Base-by-base conservation (phyloP, 2,329 filamentous ascomycete species). In the Colletotrichum sp. region DNA sequence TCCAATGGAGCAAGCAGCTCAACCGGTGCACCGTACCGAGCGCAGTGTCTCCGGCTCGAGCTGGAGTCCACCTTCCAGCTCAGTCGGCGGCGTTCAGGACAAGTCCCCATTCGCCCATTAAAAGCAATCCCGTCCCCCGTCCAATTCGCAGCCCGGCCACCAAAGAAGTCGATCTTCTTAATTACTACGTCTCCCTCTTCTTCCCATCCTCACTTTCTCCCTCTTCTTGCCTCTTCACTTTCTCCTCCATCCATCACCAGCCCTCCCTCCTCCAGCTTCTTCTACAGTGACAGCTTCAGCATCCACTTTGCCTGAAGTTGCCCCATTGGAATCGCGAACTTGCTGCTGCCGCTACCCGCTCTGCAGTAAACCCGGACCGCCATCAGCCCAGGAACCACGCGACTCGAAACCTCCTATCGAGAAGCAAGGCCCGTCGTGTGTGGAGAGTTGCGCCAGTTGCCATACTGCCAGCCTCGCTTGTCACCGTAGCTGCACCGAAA, bases 51-150 rank as follows among this genome's bases (percentile, higher is more conserved):
- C 72, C 67, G 72, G 72, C 66, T 74, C 69, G 72, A 68, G 71
- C 66, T 74, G 36, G 72, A 74, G 72, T 71, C 72, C 72, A 75
- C 69, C 69, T 72, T 49, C 63, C 57, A 52, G 44, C 44, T 52
- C n/a, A 52, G 68, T 71, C 22, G 34, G 29, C 57, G 57, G 44
- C 59, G 34, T 67, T 27, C 22, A 44, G 63, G 59, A 25, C 57
- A 68, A 73, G 34, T 76, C 74, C 74, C 74, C 74, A 76, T 76
- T 74, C 71, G 74, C n/a, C 70, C 74, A 74, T 73, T 66, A 69
- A 76, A 74, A 64, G 74, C 74, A 74, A 69, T 74, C 74, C 74
- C 36, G 64, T 76, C 36, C 74, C 74, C 70, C 70, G 70, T 74
- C 74, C 70, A 73, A 65, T 59, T 76, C 71, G 71, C 57, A 30